These are phyloP conservation scores for Secale cereale DNA, from an alignment of 176 grass and related monocot species.

Conservation along the genomic window DNA sequence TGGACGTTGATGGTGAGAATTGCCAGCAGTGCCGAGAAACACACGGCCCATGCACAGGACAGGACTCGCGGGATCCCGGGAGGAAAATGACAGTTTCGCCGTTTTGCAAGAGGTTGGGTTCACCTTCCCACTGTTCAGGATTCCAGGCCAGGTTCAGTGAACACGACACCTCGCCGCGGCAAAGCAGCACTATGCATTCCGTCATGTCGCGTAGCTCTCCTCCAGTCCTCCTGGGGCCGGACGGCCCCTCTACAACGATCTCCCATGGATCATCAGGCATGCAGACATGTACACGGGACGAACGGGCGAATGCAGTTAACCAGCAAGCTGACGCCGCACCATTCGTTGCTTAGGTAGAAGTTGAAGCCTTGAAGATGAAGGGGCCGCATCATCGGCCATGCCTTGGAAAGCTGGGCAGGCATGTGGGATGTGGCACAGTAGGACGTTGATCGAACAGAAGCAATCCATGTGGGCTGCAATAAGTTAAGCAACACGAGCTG, in stretches of 20 bases:
- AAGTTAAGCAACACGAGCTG: background rate
- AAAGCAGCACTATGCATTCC: background rate
- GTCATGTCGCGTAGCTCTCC: background rate
- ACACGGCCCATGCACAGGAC: no score
- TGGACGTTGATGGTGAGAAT: background rate
- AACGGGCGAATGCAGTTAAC: background rate
- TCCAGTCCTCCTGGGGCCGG: background rate
- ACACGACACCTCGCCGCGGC: background rate
- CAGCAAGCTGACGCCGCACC: background rate
- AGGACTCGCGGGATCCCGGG: no score
- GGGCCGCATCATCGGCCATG: background rate
- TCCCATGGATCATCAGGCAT: background rate
- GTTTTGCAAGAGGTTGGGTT: background rate
- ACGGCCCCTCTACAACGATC: background rate
- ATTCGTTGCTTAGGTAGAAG: background rate
- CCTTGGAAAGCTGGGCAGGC: conserved; percentile 5
- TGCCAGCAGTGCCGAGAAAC: background rate
- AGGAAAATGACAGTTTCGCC: background rate
- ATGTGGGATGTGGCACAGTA: background rate
- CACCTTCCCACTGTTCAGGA: conserved; percentile 4
- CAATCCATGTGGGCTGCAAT: conserved; percentile 8
- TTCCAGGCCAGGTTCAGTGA: conserved; percentile 32
- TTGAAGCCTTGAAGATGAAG: no score
- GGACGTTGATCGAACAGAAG: background rate
- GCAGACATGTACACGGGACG: background rate